phyloP scores from a whole-genome alignment of 768 basidiomycete species.

The Neoboletus subvelutipes region DNA sequence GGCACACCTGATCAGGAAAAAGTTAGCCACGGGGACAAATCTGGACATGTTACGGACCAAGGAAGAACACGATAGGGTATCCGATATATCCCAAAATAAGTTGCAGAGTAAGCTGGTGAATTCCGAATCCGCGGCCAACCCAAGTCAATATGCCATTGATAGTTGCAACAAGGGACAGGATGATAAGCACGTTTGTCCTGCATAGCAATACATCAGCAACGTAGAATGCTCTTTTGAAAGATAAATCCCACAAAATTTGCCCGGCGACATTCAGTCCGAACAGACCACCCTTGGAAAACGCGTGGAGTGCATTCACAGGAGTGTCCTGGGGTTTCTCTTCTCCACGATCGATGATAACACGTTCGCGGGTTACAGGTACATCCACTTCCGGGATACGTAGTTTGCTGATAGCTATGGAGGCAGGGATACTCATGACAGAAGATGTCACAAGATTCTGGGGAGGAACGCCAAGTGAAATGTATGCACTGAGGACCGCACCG shows the following conservation, averaged over 20 bases:
- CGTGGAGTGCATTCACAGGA: constrained; percentile 82
- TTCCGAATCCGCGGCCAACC: constrained; percentile 85
- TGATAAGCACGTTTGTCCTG: constrained; percentile 81
- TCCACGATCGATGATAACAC: constrained; percentile 80
- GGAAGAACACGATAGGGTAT: constrained; percentile 84
- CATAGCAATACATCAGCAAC: constrained; percentile 7
- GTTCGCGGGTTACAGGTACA: constrained; percentile 83
- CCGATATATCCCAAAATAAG: constrained; percentile 84
- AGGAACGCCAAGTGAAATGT: constrained; percentile 76
- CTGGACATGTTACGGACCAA: constrained; percentile 33
- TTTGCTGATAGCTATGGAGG: constrained; percentile 90
- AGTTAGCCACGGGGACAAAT: not conserved
- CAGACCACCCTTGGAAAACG: constrained; percentile 81
- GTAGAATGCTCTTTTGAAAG: not conserved
- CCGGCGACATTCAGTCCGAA: constrained; percentile 87
- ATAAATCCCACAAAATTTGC: constrained; percentile 66
- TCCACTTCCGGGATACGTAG: constrained; percentile 82
- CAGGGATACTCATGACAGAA: constrained; percentile 94
- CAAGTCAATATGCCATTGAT: constrained; percentile 87
- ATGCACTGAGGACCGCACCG: constrained; percentile 84
- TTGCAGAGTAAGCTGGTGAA: constrained; percentile 78
- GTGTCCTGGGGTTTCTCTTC: constrained; percentile 46
- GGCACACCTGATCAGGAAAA: constrained; percentile 55
- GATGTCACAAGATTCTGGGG: constrained; percentile 81
- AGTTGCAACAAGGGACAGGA: constrained; percentile 76